These are phyloP conservation scores for Solanum hybrid DNA, from an alignment of 305 asterid genomes.

Conservation along the genomic window DNA sequence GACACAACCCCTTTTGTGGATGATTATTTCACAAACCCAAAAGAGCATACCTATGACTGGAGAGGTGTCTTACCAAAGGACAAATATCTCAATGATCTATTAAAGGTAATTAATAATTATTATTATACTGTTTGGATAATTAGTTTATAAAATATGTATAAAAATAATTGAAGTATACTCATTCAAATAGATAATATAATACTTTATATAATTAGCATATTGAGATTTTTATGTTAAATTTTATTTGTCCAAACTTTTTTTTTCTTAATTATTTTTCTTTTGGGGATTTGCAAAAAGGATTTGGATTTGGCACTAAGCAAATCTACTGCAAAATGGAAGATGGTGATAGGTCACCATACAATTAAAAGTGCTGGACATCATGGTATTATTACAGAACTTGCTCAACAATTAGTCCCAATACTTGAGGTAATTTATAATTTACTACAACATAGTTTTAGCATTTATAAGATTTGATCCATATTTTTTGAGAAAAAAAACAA, in stretches of 20 bases:
- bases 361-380: slow-evolving; percentile 55
- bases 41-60: slow-evolving; percentile 56
- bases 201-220: not conserved
- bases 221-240: not conserved
- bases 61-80: slow-evolving; percentile 59
- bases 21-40: slow-evolving; percentile 41
- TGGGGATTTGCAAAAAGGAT: slow-evolving; percentile 32
- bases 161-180: not conserved
- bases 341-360: slow-evolving; percentile 65
- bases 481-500: not conserved
- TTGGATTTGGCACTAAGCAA: slow-evolving; percentile 35
- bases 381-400: slow-evolving; percentile 46
- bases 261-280: not conserved
- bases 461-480: not conserved
- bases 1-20: slow-evolving; percentile 62
- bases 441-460: not conserved
- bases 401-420: slow-evolving; percentile 39
- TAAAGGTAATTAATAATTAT: slow-evolving; percentile 24
- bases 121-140: not conserved
- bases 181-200: not conserved
- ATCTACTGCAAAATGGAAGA: slow-evolving; percentile 59
- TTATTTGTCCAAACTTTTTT: not conserved
- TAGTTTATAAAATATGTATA: not conserved
- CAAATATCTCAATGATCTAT: slow-evolving; percentile 30
- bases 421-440: slow-evolving; percentile 33